These are phyloP conservation scores for Astrothelium subdiscretum DNA, from an alignment of 495 filamentous ascomycete genomes.

Conservation along the genomic window DNA sequence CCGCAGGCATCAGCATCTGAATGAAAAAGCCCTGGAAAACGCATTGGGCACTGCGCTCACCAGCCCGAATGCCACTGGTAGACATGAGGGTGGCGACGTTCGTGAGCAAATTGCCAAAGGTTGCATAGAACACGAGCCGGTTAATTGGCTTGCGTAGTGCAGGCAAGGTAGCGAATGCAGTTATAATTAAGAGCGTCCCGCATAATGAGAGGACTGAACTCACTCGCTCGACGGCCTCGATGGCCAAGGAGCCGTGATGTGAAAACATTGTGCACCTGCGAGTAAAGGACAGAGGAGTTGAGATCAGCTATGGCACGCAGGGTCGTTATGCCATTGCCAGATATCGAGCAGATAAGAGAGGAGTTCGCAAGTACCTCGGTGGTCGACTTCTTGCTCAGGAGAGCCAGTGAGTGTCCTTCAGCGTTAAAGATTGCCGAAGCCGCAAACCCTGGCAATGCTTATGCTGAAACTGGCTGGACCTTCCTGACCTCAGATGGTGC, in stretches of 20 bases:
- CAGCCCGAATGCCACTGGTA: conserved; percentile 37
- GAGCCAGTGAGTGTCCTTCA: not conserved
- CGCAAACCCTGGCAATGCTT: not conserved
- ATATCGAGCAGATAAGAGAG: too few species aligned
- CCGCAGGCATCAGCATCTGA: conserved; percentile 69
- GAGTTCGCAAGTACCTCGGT: not conserved
- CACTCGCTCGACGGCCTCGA: conserved; percentile 52
- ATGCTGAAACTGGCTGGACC: not conserved
- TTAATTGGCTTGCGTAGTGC: conserved; percentile 81
- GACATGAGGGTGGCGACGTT: conserved; percentile 72
- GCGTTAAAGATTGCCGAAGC: not conserved
- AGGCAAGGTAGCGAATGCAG: conserved; percentile 51
- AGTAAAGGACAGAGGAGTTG: not conserved
- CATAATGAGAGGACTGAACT: conserved; percentile 61
- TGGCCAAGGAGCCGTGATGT: conserved; percentile 19
- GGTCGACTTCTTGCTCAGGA: not conserved
- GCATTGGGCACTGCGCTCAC: conserved; percentile 45
- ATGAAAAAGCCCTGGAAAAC: conserved; percentile 67
- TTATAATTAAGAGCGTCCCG: conserved; percentile 61
- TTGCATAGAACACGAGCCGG: conserved; percentile 72
- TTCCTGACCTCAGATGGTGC: too few species aligned
- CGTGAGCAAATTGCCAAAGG: conserved; percentile 71
- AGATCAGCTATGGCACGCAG: not conserved
- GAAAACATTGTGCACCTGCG: not conserved
- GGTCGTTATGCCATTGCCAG: too few species aligned